Evolutionary conservation across 192 early-diverging fungal species (phyloP).

Genomic region (Coemansia sp.): DNA sequence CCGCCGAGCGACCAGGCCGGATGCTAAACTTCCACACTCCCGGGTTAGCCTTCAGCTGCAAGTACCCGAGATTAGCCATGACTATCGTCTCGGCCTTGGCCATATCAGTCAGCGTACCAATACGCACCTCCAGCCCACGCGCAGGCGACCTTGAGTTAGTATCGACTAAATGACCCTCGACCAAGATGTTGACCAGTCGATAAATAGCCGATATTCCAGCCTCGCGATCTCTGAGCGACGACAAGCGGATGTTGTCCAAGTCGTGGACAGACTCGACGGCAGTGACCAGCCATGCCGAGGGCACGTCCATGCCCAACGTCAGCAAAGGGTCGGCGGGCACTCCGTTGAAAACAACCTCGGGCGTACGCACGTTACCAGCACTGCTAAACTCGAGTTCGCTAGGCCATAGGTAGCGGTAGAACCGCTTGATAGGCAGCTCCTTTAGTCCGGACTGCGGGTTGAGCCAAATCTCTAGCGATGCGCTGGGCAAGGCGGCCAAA

Average conservation of each 20-base stretch:
- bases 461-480: constrained; percentile 71
- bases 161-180: constrained; percentile 91
- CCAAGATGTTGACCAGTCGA: constrained; percentile 79
- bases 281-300: constrained; percentile 88
- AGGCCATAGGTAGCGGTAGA: constrained; percentile 87
- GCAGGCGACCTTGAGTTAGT: constrained; percentile 70
- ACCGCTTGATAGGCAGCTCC: constrained; percentile 81
- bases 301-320: constrained; percentile 88
- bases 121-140: constrained; percentile 87
- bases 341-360: constrained; percentile 71
- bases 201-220: constrained; percentile 75
- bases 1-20: constrained; percentile 78
- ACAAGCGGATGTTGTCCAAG: constrained; percentile 88
- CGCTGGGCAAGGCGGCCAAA: constrained; percentile 65
- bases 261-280: constrained; percentile 83
- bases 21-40: constrained; percentile 86
- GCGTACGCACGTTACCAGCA: constrained; percentile 25
- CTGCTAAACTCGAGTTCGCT: constrained; percentile 68
- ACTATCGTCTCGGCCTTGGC: constrained; percentile 89
- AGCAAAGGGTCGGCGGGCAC: constrained; percentile 81
- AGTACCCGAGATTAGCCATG: constrained; percentile 98
- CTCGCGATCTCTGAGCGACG: constrained; percentile 38
- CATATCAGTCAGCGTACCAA: constrained; percentile 69
- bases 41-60: constrained; percentile 93
- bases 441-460: constrained; percentile 61